Conservation (phyloP, 371 early-diverging fungal species). For the Mucor racemosus region DNA sequence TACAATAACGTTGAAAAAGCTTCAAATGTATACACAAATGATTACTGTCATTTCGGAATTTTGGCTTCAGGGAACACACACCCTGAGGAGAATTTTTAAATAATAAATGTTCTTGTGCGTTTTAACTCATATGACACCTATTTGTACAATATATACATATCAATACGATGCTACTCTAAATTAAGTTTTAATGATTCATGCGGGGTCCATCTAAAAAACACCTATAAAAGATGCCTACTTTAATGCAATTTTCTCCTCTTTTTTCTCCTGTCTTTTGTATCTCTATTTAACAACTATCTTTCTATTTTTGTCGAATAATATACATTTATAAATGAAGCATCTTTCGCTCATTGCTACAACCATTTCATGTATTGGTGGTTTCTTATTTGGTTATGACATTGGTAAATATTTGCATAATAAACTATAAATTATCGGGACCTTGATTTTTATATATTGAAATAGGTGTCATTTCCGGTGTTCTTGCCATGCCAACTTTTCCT, state of each 20-base stretch:
- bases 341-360: conserved; percentile 45
- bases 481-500: conserved; percentile 52
- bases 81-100: conserved; percentile 14
- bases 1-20: neutral
- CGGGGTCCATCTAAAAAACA: neutral
- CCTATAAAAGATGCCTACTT: neutral
- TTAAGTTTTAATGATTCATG: neutral
- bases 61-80: conserved; percentile 14
- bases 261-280: neutral
- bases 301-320: neutral
- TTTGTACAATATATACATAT: conserved; percentile 1
- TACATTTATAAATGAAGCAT: conserved; percentile 34
- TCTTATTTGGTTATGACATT: conserved; percentile 54
- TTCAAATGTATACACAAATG: too few relatives aligned
- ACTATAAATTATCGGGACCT: too few relatives aligned
- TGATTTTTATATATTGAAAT: neutral
- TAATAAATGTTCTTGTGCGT: neutral
- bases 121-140: neutral
- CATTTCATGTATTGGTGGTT: conserved; percentile 52
- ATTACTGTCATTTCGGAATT: conserved; percentile 19
- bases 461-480: conserved; percentile 43
- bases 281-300: neutral
- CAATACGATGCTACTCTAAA: conserved; percentile 3
- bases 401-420: conserved; percentile 23
- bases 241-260: neutral